Base-by-base conservation (phyloP, 352 stramenopile species). In the Pythium aristosporum region DNA sequence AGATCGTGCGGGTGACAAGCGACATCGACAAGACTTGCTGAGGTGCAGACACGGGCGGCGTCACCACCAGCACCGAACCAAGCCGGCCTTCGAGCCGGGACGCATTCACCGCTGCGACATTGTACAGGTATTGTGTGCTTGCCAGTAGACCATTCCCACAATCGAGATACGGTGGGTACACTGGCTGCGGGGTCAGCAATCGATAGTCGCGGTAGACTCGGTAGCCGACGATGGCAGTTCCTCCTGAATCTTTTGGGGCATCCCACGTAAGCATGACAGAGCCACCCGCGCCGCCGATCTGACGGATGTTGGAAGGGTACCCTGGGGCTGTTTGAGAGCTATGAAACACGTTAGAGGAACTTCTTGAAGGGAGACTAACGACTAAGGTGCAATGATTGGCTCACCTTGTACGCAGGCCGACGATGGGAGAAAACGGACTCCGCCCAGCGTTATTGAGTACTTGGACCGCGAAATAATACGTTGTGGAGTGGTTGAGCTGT, bases 161-260 rank as follows among this genome's bases (percentile, higher is more conserved):
- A 47, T 91, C 58, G 8, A 39, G 8, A 53, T 75, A 89, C 10
- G 77, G 78, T 21, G 77, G 66, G 15, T 58, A 28, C 16, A 82
- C 55, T 15, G 73, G 59, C 21, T 65, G 39, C 3, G 61, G 28
- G 0, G 69, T 80, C 30, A 87, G 39, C 11, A 80, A 44, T 52
- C 68, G 49, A 18, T 85, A 86, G 61, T 91, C 68, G 12, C 82
- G 76, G 66, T 89, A 91, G 0, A 91, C 71, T 1, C 58, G 53
- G 65, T 91, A 91, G 4, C 82, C 82, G 42, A 72, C 4, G 58
- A 89, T 15, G 32, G 16, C 15, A 23, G 21, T 49, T 41, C 58
- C 70, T 20, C 66, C 52, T 53, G 60, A 68, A 64, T 87, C 80
- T 52, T 73, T 46, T 9, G 79, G 79, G 23, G 60, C 18, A 28